Evolutionary conservation across 192 early-diverging fungal genomes (phyloP), one percentile per base, ranked within the genome.

Genomic region (Powellomyces hirtus): DNA sequence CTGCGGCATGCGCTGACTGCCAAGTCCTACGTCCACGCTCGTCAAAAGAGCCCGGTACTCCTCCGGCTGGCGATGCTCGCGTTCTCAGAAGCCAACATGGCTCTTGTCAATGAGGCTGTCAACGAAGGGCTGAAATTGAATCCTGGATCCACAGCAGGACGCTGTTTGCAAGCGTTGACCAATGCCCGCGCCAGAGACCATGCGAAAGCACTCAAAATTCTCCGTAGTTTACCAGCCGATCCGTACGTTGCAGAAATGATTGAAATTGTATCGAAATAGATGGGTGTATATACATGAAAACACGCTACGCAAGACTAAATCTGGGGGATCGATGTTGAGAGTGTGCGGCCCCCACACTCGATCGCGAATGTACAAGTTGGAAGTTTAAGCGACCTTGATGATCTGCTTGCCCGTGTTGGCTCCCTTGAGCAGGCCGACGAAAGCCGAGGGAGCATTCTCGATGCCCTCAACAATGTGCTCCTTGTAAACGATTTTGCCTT

Each of bases 401-500:
- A 83, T 49, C 45, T 64, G 65, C 75, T 83, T 83, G 1, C 81
- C 81, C 27, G 70, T 71, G 60, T 81, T 81, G 30, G 49, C 63
- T 27, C 81, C 79, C 49, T 75, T 71, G 11, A 81, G 31, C 75
- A 83, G 65, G 4, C 69, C 75, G 38, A 83, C 57, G 57, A 81
- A 81, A 1, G 76, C 81, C 36, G 68, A 55, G n/a, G 82, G 84
- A 11, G 86, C 84, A 30, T 74, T 81, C 53, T 90, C 90, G 34
- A 92, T 75, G 14, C 91, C 91, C 38, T 88, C 78, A 29, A 66
- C 63, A 61, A 89, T 63, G 40, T 82, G 67, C 18, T 88, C 77
- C 6, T 69, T 72, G 78, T 88, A 91, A 46, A 75, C 36, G 34
- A 92, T 75, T 66, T 89, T 84, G 29, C 85, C 84, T 31, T 87